These are phyloP conservation scores for Clarireedia hainanense DNA, from an alignment of 2,329 filamentous ascomycete species.

Conservation along the genomic window DNA sequence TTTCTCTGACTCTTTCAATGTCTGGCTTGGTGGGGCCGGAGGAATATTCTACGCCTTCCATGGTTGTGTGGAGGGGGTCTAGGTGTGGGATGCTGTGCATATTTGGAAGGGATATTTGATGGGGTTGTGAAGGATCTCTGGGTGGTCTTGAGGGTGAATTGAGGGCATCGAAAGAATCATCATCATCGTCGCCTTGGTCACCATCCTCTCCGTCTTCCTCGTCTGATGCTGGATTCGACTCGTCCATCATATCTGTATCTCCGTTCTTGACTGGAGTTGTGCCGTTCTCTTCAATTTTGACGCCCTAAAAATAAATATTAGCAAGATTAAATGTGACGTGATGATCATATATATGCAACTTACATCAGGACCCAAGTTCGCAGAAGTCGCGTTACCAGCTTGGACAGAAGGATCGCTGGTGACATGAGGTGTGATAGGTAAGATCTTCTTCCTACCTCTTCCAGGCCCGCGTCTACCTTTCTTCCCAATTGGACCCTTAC, in stretches of 20 bases:
- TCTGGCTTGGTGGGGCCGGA: constrained; percentile 7
- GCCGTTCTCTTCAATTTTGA: constrained; percentile 21
- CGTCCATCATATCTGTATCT: constrained; percentile 29
- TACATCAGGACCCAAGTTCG: constrained; percentile 18
- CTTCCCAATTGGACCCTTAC: constrained; percentile 50
- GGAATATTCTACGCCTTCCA: constrained; percentile 13
- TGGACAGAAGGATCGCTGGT: constrained; percentile 17
- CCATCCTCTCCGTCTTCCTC: constrained; percentile 25
- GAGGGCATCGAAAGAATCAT: constrained; percentile 32
- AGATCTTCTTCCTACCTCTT: constrained; percentile 61
- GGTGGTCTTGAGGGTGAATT: constrained; percentile 26
- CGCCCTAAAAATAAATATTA: constrained; percentile 14
- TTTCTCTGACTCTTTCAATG: constrained; percentile 13
- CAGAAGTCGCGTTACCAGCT: constrained; percentile 5
- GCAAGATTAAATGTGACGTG: background rate
- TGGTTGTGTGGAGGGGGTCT: constrained; percentile 9
- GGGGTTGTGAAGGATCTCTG: constrained; percentile 13
- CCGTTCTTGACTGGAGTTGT: constrained; percentile 17
- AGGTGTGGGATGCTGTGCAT: constrained; percentile 11
- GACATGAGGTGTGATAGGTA: constrained; percentile 12
- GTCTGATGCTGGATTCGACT: constrained; percentile 23
- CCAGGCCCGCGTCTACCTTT: constrained; percentile 76
- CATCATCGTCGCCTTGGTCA: constrained; percentile 37
- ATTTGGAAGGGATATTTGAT: background rate
- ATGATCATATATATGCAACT: constrained; percentile 6